phyloP scores from a whole-genome alignment of 306 rosid species.

The Vicia sativa region DNA sequence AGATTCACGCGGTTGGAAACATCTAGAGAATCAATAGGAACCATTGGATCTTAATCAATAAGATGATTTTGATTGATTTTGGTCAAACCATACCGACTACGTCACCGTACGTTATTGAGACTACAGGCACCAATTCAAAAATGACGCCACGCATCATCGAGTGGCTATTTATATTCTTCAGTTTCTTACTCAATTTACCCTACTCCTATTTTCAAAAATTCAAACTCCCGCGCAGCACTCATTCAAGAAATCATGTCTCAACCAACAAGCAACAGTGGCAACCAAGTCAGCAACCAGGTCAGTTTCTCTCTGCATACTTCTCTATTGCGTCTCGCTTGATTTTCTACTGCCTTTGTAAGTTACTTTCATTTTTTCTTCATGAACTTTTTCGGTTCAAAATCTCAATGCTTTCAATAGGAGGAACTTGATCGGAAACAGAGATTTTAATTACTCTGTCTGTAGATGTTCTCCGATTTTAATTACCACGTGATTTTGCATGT shows the following conservation, averaged over 20 bases:
- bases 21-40: no score
- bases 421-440: background rate
- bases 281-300: conserved; percentile 48
- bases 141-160: background rate
- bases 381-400: conserved; percentile 6
- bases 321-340: conserved; percentile 26
- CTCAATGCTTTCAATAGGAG: background rate
- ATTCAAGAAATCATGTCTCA: conserved; percentile 47
- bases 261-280: conserved; percentile 36
- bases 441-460: conserved; percentile 2
- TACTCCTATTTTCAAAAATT: background rate
- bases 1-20: no score
- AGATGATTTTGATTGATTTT: no score
- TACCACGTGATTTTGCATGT: no score
- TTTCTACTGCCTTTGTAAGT: background rate
- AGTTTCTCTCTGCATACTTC: background rate
- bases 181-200: background rate
- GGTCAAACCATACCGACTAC: no score
- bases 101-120: no score
- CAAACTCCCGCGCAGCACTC: background rate
- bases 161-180: background rate
- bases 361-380: background rate
- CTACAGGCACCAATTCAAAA: background rate
- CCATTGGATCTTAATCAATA: no score
- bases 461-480: no score